Evolutionary conservation across 2,329 filamentous ascomycete genomes (phyloP).

Genomic region (Cercospora zeina): DNA sequence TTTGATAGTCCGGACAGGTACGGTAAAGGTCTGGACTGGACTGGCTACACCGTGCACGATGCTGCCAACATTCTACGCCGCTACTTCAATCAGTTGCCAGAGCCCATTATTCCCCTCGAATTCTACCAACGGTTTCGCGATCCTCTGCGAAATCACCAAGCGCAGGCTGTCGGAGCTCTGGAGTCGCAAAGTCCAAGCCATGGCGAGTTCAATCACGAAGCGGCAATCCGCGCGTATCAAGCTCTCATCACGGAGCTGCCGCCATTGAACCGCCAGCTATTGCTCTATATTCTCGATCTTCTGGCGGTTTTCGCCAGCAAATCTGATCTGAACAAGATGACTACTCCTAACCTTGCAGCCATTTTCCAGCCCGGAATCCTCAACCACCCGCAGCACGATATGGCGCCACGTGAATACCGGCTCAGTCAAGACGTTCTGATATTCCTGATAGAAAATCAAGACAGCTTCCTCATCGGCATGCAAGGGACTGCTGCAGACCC

Average conservation of each 20-base stretch:
- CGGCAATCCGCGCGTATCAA: slow-evolving; percentile 81
- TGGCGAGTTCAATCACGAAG: slow-evolving; percentile 70
- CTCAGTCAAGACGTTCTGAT: slow-evolving; percentile 96
- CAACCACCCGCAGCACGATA: slow-evolving; percentile 90
- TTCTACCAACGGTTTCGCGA: slow-evolving; percentile 90
- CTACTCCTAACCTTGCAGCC: slow-evolving; percentile 85
- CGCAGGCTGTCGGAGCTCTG: slow-evolving; percentile 67
- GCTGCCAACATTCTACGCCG: slow-evolving; percentile 93
- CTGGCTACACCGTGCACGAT: slow-evolving; percentile 96
- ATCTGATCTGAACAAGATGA: slow-evolving; percentile 96
- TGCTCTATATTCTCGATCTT: slow-evolving; percentile 93
- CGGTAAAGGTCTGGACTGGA: slow-evolving; percentile 95
- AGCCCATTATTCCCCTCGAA: slow-evolving; percentile 92
- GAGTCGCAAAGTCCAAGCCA: slow-evolving; percentile 64
- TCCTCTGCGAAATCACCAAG: slow-evolving; percentile 70
- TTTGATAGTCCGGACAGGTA: slow-evolving; percentile 96
- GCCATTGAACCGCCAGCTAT: slow-evolving; percentile 85
- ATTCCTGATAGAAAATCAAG: slow-evolving; percentile 97
- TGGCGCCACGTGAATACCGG: slow-evolving; percentile 91
- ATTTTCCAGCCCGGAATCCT: slow-evolving; percentile 98
- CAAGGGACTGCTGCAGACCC: slow-evolving; percentile 97
- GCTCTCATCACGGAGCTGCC: slow-evolving; percentile 88
- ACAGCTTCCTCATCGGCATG: slow-evolving; percentile 98
- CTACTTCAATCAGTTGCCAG: slow-evolving; percentile 93
- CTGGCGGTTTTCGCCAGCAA: slow-evolving; percentile 97